Base-by-base conservation (phyloP, 129 eudicot genomes). In the Lactuca saligna region DNA sequence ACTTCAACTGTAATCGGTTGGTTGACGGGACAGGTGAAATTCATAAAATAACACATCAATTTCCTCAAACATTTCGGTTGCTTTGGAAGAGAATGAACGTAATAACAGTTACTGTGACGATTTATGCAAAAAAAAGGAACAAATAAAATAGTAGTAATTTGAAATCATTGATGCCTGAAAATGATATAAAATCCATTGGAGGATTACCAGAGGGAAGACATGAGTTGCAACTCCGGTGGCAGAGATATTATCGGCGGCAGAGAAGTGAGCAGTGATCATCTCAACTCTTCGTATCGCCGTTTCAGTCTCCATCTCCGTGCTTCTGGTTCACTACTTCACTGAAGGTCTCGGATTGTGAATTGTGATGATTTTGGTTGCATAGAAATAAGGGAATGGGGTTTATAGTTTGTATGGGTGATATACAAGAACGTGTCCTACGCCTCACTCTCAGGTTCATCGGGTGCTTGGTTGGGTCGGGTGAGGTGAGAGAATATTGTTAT, bases 181-280 rank as follows among this genome's bases (percentile, higher is more conserved):
- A 33, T 11, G 11, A 32, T 16, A 12, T 33, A 34, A 2, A 33
- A 15, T 7, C 1, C 20, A 39, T 39, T 39, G 10, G 20, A 17
- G n/a, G 34, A 61, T 42, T 76, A 76, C 75, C 60, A 76, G 75
- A 61, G 75, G 81, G 54, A 76, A 76, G 55, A 76, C 39, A 32
- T 62, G 75, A 54, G 66, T 41, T 42, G 64, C 80, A 68, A 60
- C 63, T n/a, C 69, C 63, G 74, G 75, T 51, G 32, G 80, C 53
- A 10, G 69, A 31, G 25, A 51, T 42, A 9, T 33, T 62, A 41
- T 76, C 81, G 53, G 75, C 75, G 57, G 65, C 60, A 10, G 79
- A 48, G 31, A 76, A 69, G 46, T 76, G 81, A 61, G 60, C 75
- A 34, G 59, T 17, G 6, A 76, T 69, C 71, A 61, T 62, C 50